Conservation (phyloP, 2,329 filamentous ascomycete species). For the Aspergillus bombycis region DNA sequence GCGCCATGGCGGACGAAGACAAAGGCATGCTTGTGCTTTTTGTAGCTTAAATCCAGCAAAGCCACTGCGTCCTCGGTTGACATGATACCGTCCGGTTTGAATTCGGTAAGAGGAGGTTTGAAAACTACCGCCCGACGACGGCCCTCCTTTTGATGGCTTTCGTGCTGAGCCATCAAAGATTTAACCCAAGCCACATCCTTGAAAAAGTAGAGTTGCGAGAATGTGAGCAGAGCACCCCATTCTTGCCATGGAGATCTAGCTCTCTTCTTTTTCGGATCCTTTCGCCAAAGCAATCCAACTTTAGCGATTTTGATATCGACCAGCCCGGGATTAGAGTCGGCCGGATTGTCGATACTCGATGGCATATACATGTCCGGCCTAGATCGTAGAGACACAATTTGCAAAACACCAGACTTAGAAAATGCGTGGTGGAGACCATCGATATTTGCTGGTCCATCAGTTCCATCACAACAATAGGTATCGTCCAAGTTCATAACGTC, state of each 20-base stretch:
- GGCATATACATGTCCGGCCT: constrained; percentile 96
- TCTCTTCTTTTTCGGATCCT: constrained; percentile 91
- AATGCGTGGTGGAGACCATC: constrained; percentile 84
- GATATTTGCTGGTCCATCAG: constrained; percentile 74
- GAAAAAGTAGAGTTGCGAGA: constrained; percentile 97
- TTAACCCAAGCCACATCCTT: constrained; percentile 93
- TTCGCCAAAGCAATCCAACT: constrained; percentile 91
- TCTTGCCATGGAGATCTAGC: constrained; percentile 96
- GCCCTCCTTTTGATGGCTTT: constrained; percentile 76
- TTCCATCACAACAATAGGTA: constrained; percentile 84
- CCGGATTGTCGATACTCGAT: constrained; percentile 78
- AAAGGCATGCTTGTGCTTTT: constrained; percentile 92
- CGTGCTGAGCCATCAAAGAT: constrained; percentile 83
- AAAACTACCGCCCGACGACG: constrained; percentile 81
- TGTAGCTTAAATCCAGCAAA: constrained; percentile 82
- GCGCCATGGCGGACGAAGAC: constrained; percentile 85
- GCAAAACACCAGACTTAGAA: constrained; percentile 85
- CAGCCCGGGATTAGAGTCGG: constrained; percentile 85
- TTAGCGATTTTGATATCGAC: constrained; percentile 98
- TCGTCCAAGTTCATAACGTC: constrained; percentile 94
- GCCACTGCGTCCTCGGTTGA: constrained; percentile 93
- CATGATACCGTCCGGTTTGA: constrained; percentile 92
- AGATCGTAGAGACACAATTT: constrained; percentile 92
- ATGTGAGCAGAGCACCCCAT: constrained; percentile 95
- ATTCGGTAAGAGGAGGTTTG: constrained; percentile 84